A percentile compares a stretch with the other conserved stretches of the same genome.
phyloP scores from a whole-genome alignment of 805 yeast species.

The Suhomyces prunicola region DNA sequence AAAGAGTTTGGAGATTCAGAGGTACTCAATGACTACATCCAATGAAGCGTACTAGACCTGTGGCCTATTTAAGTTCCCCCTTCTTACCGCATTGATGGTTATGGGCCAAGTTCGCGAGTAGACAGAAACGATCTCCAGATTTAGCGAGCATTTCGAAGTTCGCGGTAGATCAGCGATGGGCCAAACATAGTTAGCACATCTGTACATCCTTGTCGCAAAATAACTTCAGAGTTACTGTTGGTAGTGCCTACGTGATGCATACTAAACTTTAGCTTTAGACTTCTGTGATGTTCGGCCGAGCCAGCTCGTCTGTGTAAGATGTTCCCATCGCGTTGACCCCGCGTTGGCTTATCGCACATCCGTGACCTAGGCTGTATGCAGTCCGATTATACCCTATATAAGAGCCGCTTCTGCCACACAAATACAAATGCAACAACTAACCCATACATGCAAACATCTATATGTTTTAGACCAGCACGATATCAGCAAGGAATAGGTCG shows the following conservation, averaged over 20 bases:
- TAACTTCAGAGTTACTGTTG: too few relatives aligned
- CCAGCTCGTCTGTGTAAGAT: not conserved
- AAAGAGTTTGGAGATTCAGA: too few relatives aligned
- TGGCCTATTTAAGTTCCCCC: too few relatives aligned
- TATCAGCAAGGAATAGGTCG: slow-evolving; percentile 1
- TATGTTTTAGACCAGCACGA: slow-evolving; percentile 7
- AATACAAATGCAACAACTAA: not conserved
- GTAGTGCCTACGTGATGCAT: too few relatives aligned
- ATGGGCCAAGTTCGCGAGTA: not conserved
- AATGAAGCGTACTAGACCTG: too few relatives aligned
- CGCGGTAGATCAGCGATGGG: not conserved
- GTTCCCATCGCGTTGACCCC: not conserved
- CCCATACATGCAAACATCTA: slow-evolving; percentile 4
- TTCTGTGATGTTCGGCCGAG: not conserved
- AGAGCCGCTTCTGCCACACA: not conserved
- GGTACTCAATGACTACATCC: too few relatives aligned
- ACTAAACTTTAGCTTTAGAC: not conserved
- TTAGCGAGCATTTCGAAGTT: not conserved
- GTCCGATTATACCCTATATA: not conserved
- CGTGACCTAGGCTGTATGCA: not conserved
- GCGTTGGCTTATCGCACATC: not conserved
- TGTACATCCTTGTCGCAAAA: too few relatives aligned
- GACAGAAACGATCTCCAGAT: not conserved
- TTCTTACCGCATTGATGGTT: not conserved
- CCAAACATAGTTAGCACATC: not conserved